Evolutionary conservation across 345 rosid species (phyloP).

Genomic region (Eucalyptus erythrocorys): DNA sequence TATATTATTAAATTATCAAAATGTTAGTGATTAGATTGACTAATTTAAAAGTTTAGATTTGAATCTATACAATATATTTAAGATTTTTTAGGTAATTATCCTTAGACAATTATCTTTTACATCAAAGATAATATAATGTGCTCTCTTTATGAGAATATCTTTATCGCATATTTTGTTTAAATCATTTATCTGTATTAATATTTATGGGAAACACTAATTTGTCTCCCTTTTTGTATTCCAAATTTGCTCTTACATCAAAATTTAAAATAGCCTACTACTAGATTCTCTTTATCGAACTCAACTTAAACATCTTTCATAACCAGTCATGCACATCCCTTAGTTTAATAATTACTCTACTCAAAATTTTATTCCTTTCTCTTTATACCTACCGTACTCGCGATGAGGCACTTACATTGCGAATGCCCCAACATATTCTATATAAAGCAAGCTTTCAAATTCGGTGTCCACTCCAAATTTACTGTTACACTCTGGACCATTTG

Average conservation of each 20-base stretch:
- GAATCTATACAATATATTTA: too few species aligned
- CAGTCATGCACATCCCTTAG: not conserved
- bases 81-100: not conserved
- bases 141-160: not conserved
- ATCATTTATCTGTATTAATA: not conserved
- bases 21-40: not conserved
- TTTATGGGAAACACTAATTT: too few species aligned
- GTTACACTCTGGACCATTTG: not conserved
- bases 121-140: too few species aligned
- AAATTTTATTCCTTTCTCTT: not conserved
- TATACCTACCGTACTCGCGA: rapidly evolving
- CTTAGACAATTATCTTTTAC: not conserved
- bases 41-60: rapidly evolving
- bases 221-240: not conserved
- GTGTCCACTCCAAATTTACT: not conserved
- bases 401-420: not conserved
- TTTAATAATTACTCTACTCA: not conserved
- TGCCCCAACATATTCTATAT: not conserved
- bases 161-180: not conserved
- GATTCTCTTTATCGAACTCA: not conserved
- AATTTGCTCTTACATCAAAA: not conserved
- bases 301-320: not conserved
- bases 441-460: not conserved
- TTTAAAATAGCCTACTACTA: not conserved
- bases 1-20: too few species aligned